Evolutionary conservation across 2,329 filamentous ascomycete species (phyloP), one percentile per base, ranked within the genome.

Genomic region (Pyrenophora teres): DNA sequence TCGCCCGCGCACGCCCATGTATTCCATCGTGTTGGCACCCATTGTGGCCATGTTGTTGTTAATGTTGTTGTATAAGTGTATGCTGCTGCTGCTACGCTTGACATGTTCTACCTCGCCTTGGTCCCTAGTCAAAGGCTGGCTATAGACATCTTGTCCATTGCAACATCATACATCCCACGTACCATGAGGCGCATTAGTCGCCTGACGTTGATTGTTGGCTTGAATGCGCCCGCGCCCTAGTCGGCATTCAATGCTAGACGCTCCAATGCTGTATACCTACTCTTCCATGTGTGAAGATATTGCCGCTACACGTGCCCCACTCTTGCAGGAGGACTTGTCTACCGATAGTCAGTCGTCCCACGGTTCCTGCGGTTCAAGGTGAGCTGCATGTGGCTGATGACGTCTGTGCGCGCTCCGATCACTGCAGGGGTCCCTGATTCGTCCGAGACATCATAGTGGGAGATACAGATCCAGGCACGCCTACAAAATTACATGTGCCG

Each of bases 381-480:
- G 15, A 39, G 47, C 38, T 52, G 50, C 55, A 57, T 59, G 53
- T 59, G 58, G 44, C 56, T 57, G 48, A 43, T 44, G 45, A 33
- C 44, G 55, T 16, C 53, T 46, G 52, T 53, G 59, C 56, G 59
- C 56, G 37, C 47, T 39, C 46, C 57, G 56, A 62, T 60, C 59
- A 37, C 12, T 32, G 23, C 60, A 56, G 41, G 58, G 56, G 40
- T 54, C 25, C 36, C 50, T 52, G 41, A 54, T 56, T 50, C 40
- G 54, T 40, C 56, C 43, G 18, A 33, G 25, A 38, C 15, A 40
- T 18, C 44, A 33, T 41, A 33, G 41, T 39, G 21, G 8, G 9
- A 10, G 27, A 30, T 45, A 47, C 48, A 32, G 19, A 56, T 59
- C 50, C 57, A 59, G 56, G 59, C 52, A 51, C 49, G 40, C 40